Conservation (phyloP, 2,329 filamentous ascomycete species). For the Cladosporium cucumerinum region DNA sequence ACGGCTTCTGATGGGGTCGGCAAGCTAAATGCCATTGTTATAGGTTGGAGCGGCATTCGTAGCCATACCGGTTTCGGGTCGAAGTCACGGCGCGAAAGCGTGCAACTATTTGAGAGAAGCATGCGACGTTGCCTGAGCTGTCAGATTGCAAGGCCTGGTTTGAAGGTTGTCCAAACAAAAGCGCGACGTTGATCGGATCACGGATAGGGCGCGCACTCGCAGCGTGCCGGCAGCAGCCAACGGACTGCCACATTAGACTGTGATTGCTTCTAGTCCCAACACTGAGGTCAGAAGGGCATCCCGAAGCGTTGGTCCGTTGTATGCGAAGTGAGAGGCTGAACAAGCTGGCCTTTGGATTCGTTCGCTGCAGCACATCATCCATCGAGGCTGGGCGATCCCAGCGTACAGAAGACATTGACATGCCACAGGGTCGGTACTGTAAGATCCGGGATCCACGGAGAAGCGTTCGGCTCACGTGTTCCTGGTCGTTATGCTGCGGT, state of each 20-base stretch:
- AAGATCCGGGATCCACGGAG: not conserved
- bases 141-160: not conserved
- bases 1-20: not conserved
- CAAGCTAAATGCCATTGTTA: not conserved
- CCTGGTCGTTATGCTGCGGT: not conserved
- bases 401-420: not conserved
- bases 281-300: not conserved
- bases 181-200: not conserved
- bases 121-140: not conserved
- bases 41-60: not conserved
- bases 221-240: not conserved
- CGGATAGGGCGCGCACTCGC: not conserved
- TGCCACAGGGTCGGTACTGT: not conserved
- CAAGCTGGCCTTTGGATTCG: not conserved
- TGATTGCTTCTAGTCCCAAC: not conserved
- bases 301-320: not conserved
- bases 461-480: not conserved
- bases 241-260: not conserved
- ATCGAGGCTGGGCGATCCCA: not conserved
- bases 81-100: not conserved
- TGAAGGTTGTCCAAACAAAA: not conserved
- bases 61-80: not conserved
- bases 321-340: conserved; percentile 3
- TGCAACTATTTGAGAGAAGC: not conserved
- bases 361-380: not conserved